Conservation (phyloP, 192 early-diverging fungal species). For the Powellomyces hirtus region DNA sequence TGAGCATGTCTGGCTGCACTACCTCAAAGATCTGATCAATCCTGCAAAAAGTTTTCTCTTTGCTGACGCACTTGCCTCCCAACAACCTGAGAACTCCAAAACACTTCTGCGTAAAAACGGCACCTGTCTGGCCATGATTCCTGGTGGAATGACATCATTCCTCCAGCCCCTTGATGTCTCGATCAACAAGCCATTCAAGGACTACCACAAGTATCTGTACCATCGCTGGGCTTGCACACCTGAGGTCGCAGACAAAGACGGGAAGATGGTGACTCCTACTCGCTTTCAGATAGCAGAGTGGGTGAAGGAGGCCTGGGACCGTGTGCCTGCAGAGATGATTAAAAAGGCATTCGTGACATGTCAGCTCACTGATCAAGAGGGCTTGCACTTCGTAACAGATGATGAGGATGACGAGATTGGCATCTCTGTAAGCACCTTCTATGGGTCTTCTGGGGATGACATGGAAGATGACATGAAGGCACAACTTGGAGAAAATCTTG, state of each 20-base stretch:
- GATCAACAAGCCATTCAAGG: slow-evolving; percentile 10
- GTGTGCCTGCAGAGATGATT: background rate
- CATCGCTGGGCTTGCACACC: background rate
- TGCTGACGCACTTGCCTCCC: too few species aligned
- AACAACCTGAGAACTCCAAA: too few species aligned
- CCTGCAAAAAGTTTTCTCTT: too few species aligned
- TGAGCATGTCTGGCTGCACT: background rate
- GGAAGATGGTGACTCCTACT: background rate
- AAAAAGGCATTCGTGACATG: background rate
- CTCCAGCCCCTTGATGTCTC: slow-evolving; percentile 13
- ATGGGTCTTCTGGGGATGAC: too few species aligned
- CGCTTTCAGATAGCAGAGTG: background rate
- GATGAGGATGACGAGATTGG: background rate
- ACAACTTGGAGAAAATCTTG: background rate
- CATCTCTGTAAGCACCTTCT: too few species aligned
- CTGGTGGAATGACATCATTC: slow-evolving; percentile 11
- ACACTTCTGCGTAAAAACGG: too few species aligned
- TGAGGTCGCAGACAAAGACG: background rate
- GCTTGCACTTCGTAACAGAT: background rate
- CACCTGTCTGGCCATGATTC: slow-evolving; percentile 7
- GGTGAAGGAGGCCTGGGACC: slow-evolving; percentile 1
- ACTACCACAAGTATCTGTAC: slow-evolving; percentile 8
- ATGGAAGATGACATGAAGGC: background rate
- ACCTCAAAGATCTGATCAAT: background rate
- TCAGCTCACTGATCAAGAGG: background rate